phyloP scores from a whole-genome alignment of 2,329 filamentous ascomycete species.

The Cordyceps militaris region DNA sequence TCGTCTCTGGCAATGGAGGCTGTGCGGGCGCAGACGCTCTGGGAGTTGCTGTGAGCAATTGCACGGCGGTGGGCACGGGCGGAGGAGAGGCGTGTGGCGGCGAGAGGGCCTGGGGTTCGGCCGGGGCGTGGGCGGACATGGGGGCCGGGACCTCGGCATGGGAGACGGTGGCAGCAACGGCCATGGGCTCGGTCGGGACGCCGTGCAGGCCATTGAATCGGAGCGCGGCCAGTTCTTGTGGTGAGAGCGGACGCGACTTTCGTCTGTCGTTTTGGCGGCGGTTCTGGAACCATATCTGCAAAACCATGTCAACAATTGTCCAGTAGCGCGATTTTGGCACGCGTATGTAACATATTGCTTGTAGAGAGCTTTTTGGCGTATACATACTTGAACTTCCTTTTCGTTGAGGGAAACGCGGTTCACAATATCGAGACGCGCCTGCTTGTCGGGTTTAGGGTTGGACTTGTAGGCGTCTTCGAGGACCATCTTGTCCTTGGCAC shows the following conservation, averaged over 20 bases:
- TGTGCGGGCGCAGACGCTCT: background rate
- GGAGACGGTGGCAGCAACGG: slow-evolving; percentile 22
- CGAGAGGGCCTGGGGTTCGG: slow-evolving; percentile 11
- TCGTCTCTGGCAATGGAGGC: slow-evolving; percentile 15
- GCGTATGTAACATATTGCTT: background rate
- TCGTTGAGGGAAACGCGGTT: slow-evolving; percentile 81
- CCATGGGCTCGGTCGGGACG: slow-evolving; percentile 39
- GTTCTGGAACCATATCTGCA: slow-evolving; percentile 98
- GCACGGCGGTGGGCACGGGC: slow-evolving; percentile 15
- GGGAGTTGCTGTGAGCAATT: slow-evolving; percentile 4
- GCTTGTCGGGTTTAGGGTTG: slow-evolving; percentile 89
- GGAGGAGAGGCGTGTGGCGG: background rate
- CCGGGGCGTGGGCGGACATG: slow-evolving; percentile 19
- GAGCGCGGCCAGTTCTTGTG: slow-evolving; percentile 64
- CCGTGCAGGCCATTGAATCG: slow-evolving; percentile 48
- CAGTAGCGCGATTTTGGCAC: background rate
- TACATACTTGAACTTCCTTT: slow-evolving; percentile 87
- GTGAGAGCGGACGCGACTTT: slow-evolving; percentile 75
- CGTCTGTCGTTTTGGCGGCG: slow-evolving; percentile 86
- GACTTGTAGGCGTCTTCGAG: slow-evolving; percentile 78
- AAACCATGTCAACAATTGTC: slow-evolving; percentile 1
- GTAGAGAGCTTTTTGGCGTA: background rate
- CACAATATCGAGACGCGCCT: slow-evolving; percentile 76
- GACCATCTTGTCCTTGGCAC: slow-evolving; percentile 80
- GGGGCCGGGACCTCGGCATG: slow-evolving; percentile 21